Percentiles rank a stretch among this genome's conserved stretches.
These are phyloP conservation scores for Ustilago vetiveriae DNA, from an alignment of 1,284 basidiomycete genomes.

Conservation along the genomic window DNA sequence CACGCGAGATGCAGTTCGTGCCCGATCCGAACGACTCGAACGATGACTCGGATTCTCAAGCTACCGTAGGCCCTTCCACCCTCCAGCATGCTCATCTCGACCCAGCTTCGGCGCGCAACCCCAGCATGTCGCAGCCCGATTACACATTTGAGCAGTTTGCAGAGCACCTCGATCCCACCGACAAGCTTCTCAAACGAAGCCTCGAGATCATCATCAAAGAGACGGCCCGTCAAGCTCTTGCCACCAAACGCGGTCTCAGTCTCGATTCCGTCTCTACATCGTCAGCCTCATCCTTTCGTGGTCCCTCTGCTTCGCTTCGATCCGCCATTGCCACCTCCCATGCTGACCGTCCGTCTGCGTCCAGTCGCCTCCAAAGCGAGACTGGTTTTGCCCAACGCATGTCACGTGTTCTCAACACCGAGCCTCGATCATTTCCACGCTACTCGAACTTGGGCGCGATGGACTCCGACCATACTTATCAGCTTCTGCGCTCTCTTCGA, in stretches of 20 bases:
- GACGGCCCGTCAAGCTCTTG: slow-evolving; percentile 44
- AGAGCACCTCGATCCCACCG: slow-evolving; percentile 43
- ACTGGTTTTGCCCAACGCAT: slow-evolving; percentile 8
- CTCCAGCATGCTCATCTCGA: slow-evolving; percentile 16
- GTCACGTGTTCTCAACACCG: slow-evolving; percentile 4
- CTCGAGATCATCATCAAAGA: slow-evolving; percentile 51
- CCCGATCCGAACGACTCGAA: slow-evolving; percentile 37
- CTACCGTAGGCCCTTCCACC: slow-evolving; percentile 9
- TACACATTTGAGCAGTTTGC: slow-evolving; percentile 52
- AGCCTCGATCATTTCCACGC: not conserved
- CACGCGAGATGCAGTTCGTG: slow-evolving; percentile 35
- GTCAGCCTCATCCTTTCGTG: slow-evolving; percentile 5
- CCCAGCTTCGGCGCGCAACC: slow-evolving; percentile 16
- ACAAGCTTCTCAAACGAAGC: slow-evolving; percentile 43
- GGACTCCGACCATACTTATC: slow-evolving; percentile 19
- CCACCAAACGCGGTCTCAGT: slow-evolving; percentile 19
- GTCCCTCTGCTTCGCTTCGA: slow-evolving; percentile 22
- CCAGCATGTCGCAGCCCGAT: slow-evolving; percentile 30
- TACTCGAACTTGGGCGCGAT: not conserved
- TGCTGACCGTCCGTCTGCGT: not conserved
- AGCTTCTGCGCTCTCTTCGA: slow-evolving; percentile 20
- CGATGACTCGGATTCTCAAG: slow-evolving; percentile 26
- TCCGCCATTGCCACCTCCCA: slow-evolving; percentile 30
- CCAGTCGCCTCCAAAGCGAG: not conserved
- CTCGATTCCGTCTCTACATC: slow-evolving; percentile 8